Evolutionary conservation across 2,329 filamentous ascomycete genomes (phyloP).

Genomic region (Fusarium citri): DNA sequence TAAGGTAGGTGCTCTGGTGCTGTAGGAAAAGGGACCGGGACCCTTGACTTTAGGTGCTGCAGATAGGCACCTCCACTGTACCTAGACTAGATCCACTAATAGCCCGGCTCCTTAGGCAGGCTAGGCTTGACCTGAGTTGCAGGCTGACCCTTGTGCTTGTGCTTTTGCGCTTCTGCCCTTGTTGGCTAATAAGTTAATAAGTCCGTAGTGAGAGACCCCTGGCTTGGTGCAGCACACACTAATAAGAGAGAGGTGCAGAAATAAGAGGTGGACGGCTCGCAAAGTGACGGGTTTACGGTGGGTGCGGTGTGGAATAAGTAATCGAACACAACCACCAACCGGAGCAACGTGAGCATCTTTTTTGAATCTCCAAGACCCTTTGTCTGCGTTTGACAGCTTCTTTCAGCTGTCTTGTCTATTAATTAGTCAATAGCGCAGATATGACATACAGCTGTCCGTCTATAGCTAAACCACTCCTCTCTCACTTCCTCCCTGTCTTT

Average conservation of each 20-base stretch:
- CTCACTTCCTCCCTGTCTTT: neutral
- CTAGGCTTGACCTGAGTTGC: conserved; percentile 25
- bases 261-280: conserved; percentile 22
- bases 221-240: conserved; percentile 18
- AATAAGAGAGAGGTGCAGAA: neutral
- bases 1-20: neutral
- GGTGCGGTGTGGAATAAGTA: conserved; percentile 44
- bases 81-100: neutral
- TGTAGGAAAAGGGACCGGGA: conserved; percentile 36
- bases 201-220: conserved; percentile 1
- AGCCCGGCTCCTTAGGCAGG: conserved; percentile 11
- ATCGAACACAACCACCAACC: neutral
- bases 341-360: conserved; percentile 5
- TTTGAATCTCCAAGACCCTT: neutral
- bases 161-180: conserved; percentile 26
- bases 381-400: neutral
- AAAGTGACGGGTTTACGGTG: conserved; percentile 43
- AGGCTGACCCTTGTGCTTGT: conserved; percentile 36
- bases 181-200: conserved; percentile 24
- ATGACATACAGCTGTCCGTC: neutral
- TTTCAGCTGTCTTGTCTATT: conserved; percentile 17
- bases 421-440: conserved; percentile 2
- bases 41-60: conserved; percentile 5
- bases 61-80: neutral
- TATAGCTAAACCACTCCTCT: neutral